Percentiles rank a stretch among this genome's conserved stretches.
Conservation (phyloP, 2,329 filamentous ascomycete species). For the Neofusicoccum kwambonambiense region DNA sequence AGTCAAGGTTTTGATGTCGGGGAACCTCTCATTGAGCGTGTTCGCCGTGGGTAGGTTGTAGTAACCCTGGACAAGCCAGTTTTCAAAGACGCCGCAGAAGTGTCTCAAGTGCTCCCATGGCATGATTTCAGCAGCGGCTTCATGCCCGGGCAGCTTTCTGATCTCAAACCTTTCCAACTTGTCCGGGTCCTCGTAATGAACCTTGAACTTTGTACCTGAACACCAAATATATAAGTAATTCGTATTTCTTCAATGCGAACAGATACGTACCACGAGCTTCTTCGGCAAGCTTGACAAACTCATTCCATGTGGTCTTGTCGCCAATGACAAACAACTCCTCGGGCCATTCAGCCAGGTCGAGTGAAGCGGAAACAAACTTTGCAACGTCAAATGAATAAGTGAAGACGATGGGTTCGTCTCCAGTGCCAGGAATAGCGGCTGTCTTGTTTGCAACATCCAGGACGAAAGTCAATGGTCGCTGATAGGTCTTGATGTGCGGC, state of each 20-base stretch:
- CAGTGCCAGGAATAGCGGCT: constrained; percentile 52
- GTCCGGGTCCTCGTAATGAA: background rate
- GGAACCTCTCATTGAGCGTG: background rate
- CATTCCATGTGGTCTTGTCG: constrained; percentile 21
- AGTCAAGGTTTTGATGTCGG: background rate
- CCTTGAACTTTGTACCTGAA: background rate
- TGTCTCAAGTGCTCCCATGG: background rate
- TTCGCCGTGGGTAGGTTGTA: background rate
- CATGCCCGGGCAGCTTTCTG: background rate
- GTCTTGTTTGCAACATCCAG: constrained; percentile 21
- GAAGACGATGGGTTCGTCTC: constrained; percentile 44
- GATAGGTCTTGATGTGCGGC: constrained; percentile 25
- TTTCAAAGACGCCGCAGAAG: background rate
- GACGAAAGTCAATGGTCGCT: constrained; percentile 19
- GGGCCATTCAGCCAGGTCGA: constrained; percentile 48
- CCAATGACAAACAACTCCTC: constrained; percentile 26
- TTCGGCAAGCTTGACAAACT: constrained; percentile 20
- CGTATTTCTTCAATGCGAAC: no score
- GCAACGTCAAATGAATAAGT: constrained; percentile 53
- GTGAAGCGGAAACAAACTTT: constrained; percentile 42
- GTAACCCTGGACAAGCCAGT: background rate
- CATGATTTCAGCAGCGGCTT: no score
- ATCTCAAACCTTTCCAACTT: background rate
- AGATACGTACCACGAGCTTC: background rate
- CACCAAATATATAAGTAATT: background rate